These are phyloP conservation scores for Cucumis variabilis DNA, from an alignment of 331 rosid species.

Conservation along the genomic window DNA sequence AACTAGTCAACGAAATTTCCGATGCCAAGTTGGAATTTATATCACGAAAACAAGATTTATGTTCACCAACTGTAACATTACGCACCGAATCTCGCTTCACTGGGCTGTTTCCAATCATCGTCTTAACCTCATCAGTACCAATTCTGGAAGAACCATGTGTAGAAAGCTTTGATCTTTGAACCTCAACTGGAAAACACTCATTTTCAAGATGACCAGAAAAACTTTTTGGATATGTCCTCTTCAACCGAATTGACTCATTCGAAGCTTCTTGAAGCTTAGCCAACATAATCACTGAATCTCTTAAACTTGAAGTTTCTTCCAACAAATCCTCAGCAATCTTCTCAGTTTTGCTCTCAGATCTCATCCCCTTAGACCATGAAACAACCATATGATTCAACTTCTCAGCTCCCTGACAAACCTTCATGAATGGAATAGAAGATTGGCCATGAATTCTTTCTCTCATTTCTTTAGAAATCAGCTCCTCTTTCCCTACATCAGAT, in stretches of 20 bases:
- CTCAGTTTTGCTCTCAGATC: slow-evolving; percentile 53
- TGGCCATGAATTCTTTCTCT: slow-evolving; percentile 45
- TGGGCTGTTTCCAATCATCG: slow-evolving; percentile 71
- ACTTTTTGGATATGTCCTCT: slow-evolving; percentile 42
- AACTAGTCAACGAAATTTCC: slow-evolving; percentile 67
- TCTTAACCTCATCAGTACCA: slow-evolving; percentile 75
- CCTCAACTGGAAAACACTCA: slow-evolving; percentile 40
- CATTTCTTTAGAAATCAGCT: slow-evolving; percentile 46
- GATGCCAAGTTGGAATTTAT: slow-evolving; percentile 49
- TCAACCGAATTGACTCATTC: slow-evolving; percentile 42
- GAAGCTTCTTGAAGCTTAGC: slow-evolving; percentile 79
- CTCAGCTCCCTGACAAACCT: slow-evolving; percentile 73
- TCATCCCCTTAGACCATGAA: slow-evolving; percentile 71
- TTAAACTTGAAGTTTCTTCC: slow-evolving; percentile 83
- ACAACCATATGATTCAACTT: slow-evolving; percentile 79
- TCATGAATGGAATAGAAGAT: slow-evolving; percentile 72
- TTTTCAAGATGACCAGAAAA: slow-evolving; percentile 40
- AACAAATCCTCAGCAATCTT: slow-evolving; percentile 77
- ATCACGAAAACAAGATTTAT: slow-evolving; percentile 35
- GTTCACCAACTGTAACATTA: slow-evolving; percentile 35
- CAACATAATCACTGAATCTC: slow-evolving; percentile 70
- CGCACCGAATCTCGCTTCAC: slow-evolving; percentile 55
- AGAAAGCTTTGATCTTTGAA: slow-evolving; percentile 50
- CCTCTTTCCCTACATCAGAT: slow-evolving; percentile 42
- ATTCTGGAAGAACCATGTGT: slow-evolving; percentile 59